These are phyloP conservation scores for Curvularia sp. DNA, from an alignment of 2,329 filamentous ascomycete species.

Conservation along the genomic window DNA sequence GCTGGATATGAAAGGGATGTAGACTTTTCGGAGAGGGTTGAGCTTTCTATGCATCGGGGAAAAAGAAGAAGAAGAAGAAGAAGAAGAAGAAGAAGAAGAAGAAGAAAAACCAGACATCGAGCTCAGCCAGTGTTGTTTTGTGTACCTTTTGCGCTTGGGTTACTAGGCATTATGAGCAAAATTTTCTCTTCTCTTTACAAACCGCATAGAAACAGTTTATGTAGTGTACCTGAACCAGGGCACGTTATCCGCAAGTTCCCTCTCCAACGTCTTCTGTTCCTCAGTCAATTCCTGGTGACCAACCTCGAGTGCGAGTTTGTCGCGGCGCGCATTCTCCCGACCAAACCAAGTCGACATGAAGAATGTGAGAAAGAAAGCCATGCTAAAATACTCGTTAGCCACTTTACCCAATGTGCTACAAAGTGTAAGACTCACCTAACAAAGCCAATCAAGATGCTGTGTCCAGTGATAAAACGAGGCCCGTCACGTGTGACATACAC, in stretches of 20 bases:
- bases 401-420: too few relatives aligned
- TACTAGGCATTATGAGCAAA: background rate
- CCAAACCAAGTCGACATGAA: constrained; percentile 66
- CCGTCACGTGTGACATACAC: constrained; percentile 56
- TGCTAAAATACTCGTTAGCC: constrained; percentile 36
- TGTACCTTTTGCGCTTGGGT: background rate
- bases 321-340: constrained; percentile 63
- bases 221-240: constrained; percentile 51
- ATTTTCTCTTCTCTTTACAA: too few relatives aligned
- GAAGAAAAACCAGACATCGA: too few relatives aligned
- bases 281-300: constrained; percentile 55
- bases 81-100: background rate
- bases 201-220: background rate
- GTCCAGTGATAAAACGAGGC: constrained; percentile 55
- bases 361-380: constrained; percentile 59
- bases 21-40: too few relatives aligned
- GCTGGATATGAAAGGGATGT: background rate
- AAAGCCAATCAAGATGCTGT: constrained; percentile 55
- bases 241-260: constrained; percentile 64
- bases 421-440: constrained; percentile 43
- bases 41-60: background rate
- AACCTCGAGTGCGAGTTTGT: constrained; percentile 54
- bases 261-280: constrained; percentile 61
- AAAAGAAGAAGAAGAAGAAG: background rate
- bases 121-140: background rate